These are phyloP conservation scores for Gossypium davidsonii DNA, from an alignment of 441 rosid genomes.

Conservation along the genomic window DNA sequence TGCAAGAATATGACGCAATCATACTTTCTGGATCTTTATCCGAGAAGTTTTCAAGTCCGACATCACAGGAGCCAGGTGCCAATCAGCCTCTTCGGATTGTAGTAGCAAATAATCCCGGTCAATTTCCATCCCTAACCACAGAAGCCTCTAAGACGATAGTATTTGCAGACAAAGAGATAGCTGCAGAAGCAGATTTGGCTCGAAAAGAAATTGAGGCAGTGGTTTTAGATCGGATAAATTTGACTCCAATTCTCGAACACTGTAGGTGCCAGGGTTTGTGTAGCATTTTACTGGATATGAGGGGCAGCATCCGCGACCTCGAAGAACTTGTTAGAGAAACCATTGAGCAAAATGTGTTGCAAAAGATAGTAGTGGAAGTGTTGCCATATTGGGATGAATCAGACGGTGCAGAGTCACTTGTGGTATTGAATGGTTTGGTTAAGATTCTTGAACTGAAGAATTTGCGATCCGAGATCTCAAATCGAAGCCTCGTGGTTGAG, in stretches of 20 bases:
- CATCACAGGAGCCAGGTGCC: slow-evolving; percentile 58
- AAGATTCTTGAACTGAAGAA: slow-evolving; percentile 37
- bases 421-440: slow-evolving; percentile 28
- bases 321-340: slow-evolving; percentile 49
- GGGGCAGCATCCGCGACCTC: slow-evolving; percentile 42
- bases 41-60: slow-evolving; percentile 30
- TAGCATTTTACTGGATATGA: slow-evolving; percentile 64
- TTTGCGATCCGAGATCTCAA: slow-evolving; percentile 36
- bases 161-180: slow-evolving; percentile 34
- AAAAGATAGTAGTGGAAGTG: slow-evolving; percentile 60
- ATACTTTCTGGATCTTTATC: slow-evolving; percentile 47
- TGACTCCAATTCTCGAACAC: slow-evolving; percentile 50
- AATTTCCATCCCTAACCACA: slow-evolving; percentile 25
- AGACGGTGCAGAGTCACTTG: slow-evolving; percentile 15
- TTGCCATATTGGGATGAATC: slow-evolving; percentile 51
- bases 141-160: slow-evolving; percentile 37
- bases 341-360: slow-evolving; percentile 45
- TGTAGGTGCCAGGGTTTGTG: slow-evolving; percentile 51
- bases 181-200: slow-evolving; percentile 26
- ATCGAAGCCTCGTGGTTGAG: slow-evolving; percentile 51
- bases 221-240: slow-evolving; percentile 37
- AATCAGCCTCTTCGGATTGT: slow-evolving; percentile 59
- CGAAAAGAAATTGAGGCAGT: slow-evolving; percentile 42
- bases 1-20: slow-evolving; percentile 76
- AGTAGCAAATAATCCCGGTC: slow-evolving; percentile 28